These are phyloP conservation scores for Neonectria sp. DNA, from an alignment of 2,329 filamentous ascomycete species.

Conservation along the genomic window DNA sequence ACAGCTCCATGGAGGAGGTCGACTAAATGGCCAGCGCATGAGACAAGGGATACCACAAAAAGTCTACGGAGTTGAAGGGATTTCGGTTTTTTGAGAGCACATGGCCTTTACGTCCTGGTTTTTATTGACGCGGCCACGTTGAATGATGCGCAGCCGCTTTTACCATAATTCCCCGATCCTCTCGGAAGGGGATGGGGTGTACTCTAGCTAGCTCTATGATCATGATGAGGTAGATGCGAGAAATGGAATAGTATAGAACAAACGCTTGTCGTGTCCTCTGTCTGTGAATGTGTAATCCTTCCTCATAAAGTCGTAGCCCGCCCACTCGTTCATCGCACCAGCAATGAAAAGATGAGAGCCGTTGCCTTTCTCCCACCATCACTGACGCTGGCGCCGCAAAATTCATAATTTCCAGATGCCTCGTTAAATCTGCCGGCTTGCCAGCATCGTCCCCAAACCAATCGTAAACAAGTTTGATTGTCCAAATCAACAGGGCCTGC, in stretches of 20 bases:
- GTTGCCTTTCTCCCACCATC: neutral
- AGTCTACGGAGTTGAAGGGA: slow-evolving; percentile 61
- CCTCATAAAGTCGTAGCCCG: neutral
- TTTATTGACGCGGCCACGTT: slow-evolving; percentile 45
- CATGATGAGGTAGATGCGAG: slow-evolving; percentile 58
- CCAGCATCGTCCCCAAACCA: neutral
- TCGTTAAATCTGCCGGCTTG: neutral
- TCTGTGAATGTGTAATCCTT: neutral
- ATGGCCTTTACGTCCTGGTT: slow-evolving; percentile 53
- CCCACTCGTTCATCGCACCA: neutral
- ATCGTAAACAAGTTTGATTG: slow-evolving; percentile 1
- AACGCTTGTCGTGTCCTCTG: slow-evolving; percentile 1
- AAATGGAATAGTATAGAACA: slow-evolving; percentile 52
- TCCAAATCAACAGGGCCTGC: slow-evolving; percentile 21
- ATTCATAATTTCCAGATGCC: too few relatives aligned
- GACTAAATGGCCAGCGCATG: slow-evolving; percentile 75
- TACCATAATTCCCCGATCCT: slow-evolving; percentile 54
- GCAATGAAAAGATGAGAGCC: neutral
- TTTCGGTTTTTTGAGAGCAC: slow-evolving; percentile 51
- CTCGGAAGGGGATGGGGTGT: slow-evolving; percentile 52
- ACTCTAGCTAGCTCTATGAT: slow-evolving; percentile 60
- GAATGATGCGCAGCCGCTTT: slow-evolving; percentile 48
- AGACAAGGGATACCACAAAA: slow-evolving; percentile 57
- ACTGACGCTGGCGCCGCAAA: neutral
- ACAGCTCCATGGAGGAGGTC: slow-evolving; percentile 99